Evolutionary conservation across 1,284 basidiomycete genomes (phyloP).

Genomic region (Xerocomus tenax): DNA sequence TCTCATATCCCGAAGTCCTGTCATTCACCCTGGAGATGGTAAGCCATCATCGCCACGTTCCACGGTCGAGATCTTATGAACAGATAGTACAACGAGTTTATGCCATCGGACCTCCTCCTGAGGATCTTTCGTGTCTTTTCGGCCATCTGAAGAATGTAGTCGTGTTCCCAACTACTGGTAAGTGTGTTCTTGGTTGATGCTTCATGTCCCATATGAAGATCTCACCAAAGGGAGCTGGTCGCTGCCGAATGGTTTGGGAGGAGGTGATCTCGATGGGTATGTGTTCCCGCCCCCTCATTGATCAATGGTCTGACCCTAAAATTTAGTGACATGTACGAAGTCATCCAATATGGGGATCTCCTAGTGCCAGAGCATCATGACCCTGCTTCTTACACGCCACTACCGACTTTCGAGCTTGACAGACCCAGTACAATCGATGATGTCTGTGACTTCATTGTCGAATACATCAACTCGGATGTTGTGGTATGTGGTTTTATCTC

Average conservation of each 20-base stretch:
- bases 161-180: slow-evolving; percentile 62
- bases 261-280: slow-evolving; percentile 70
- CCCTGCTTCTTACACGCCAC: slow-evolving; percentile 48
- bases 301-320: neutral
- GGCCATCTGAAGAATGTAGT: slow-evolving; percentile 60
- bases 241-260: slow-evolving; percentile 58
- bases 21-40: slow-evolving; percentile 68
- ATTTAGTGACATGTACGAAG: slow-evolving; percentile 46
- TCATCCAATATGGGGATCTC: slow-evolving; percentile 45
- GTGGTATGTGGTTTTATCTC: slow-evolving; percentile 36
- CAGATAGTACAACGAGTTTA: slow-evolving; percentile 55
- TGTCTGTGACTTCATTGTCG: slow-evolving; percentile 73
- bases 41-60: slow-evolving; percentile 9
- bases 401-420: slow-evolving; percentile 37
- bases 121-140: slow-evolving; percentile 50
- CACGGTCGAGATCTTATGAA: slow-evolving; percentile 2
- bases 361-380: slow-evolving; percentile 42
- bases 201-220: neutral
- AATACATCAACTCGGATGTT: slow-evolving; percentile 75
- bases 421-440: slow-evolving; percentile 60
- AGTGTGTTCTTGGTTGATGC: slow-evolving; percentile 20
- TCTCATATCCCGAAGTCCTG: slow-evolving; percentile 59
- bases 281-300: neutral
- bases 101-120: slow-evolving; percentile 64
- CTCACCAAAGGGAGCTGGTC: slow-evolving; percentile 46